Evolutionary conservation across 148 eudicot species (phyloP), one percentile per base, ranked within the genome.

Genomic region (Rhododendron williamsianum): DNA sequence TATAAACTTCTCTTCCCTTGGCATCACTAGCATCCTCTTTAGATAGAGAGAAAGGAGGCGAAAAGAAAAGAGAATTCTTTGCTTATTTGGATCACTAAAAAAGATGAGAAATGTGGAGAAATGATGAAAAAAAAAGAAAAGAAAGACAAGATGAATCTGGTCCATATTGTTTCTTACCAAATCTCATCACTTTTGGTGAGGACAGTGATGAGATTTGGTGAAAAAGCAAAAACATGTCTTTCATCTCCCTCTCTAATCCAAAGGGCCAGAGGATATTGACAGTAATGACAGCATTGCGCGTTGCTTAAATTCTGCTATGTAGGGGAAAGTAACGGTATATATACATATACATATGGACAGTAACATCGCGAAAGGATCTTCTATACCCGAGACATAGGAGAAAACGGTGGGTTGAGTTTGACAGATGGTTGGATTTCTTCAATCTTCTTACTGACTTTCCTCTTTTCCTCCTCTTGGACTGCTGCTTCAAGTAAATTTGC

Each of bases 341-440:
- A 41, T 41, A 41, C 6, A 38, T 54, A 18, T 58, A 30, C 30
- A 30, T 30, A 33, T 33, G 9, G 65, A 58, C 65, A 19, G 9
- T 58, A 6, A 58, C 25, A 56, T n/a, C 71, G n/a, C 71, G 13
- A 65, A 67, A 25, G 3, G 45, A 21, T 48, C 51, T 8, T 81
- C 81, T 89, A 96, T 71, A 92, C 99, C 60, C 98, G 91, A 54
- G 94, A 90, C 65, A 96, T 93, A 51, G 99, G 99, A 82, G 99
- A 96, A 87, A 96, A 94, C 10, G 99, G 99, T 25, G 97, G 99
- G 78, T 96, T 93, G 76, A 93, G 87, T 69, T 91, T 91, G 82
- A 92, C 94, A 71, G 93, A 89, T 36, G 91, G 89, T 76, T 88
- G 88, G 27, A 78, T 87, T 83, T 88, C 92, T 86, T 89, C 94